Evolutionary conservation across 106 monocot genomes (phyloP).

Genomic region (Apostasia ramifera): DNA sequence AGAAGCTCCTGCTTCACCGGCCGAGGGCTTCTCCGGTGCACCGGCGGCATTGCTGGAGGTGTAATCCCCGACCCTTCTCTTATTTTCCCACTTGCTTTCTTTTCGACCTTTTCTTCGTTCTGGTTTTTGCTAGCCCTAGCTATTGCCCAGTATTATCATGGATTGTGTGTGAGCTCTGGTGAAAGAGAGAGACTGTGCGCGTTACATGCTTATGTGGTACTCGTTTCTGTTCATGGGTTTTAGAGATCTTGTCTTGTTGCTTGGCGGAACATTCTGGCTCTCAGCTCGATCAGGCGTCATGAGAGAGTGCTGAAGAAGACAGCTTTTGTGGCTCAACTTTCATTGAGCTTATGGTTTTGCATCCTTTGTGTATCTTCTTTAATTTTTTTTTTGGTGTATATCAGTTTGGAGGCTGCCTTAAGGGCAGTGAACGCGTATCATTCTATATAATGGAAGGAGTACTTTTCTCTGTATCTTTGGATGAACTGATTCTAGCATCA

Average conservation of each 20-base stretch:
- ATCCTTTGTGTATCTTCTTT: no score
- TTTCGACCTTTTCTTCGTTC: neutral
- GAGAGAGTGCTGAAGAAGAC: neutral
- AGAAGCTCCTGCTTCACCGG: neutral
- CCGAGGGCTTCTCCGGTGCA: neutral
- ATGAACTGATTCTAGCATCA: no score
- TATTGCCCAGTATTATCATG: neutral
- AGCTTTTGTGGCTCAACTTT: no score
- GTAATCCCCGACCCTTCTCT: neutral
- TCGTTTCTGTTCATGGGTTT: no score
- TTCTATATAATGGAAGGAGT: no score
- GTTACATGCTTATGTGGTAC: neutral
- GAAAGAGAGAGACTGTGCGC: neutral
- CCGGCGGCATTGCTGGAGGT: neutral
- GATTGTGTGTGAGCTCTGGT: neutral
- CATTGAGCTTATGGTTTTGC: no score
- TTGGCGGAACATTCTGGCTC: no score
- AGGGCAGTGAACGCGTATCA: no score
- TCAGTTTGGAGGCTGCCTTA: no score
- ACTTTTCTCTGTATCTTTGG: no score
- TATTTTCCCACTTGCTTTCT: neutral
- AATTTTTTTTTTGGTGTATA: no score
- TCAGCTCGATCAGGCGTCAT: neutral
- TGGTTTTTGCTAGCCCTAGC: neutral
- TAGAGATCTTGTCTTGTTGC: no score